Evolutionary conservation across 1,284 basidiomycete genomes (phyloP), one percentile per base, ranked within the genome.

Genomic region (Puccinia coronata): DNA sequence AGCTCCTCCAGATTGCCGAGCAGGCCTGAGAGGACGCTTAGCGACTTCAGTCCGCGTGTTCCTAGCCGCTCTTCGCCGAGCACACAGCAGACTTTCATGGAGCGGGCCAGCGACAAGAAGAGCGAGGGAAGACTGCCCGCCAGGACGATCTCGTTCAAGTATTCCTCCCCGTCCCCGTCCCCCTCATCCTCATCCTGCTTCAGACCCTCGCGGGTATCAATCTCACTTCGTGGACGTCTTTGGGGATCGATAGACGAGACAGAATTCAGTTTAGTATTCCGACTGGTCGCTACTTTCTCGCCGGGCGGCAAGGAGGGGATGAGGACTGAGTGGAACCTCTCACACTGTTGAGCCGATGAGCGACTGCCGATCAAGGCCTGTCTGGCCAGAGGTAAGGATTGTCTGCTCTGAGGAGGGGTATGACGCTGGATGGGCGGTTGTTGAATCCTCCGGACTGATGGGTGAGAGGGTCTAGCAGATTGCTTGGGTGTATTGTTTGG

Each of bases 251-350:
- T 16, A 16, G 71, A 12, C 49, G 47, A 23, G 39, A 75, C 11
- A 59, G 73, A 75, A 75, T 75, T 75, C 25, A 75, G 61, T 41
- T 75, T 75, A 49, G 73, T 75, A 63, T 75, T 75, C 34, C 53
- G 53, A 75, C 39, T 59, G 14, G 73, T 75, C 39, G 14, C 34
- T 59, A 75, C 11, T 75, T 75, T 43, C 39, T 63, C 61, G 53
- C 36, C 34, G 28, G 36, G 39, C 25, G 73, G 73, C 31, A 63
- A 18, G 47, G 73, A n/a, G 14, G 73, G 73, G 9, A 75, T 75
- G 23, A 75, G 55, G 53, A 75, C 73, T 41, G 73, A 59, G 34
- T 75, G 73, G 47, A 75, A 75, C 47, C 39, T 75, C 47, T 75
- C 73, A 63, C 39, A 59, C 47, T 75, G 61, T 63, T 75, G 55